A percentile compares a stretch with the other conserved stretches of the same genome.
phyloP scores from a whole-genome alignment of 305 asterid species.

The Rubia peregrina region DNA sequence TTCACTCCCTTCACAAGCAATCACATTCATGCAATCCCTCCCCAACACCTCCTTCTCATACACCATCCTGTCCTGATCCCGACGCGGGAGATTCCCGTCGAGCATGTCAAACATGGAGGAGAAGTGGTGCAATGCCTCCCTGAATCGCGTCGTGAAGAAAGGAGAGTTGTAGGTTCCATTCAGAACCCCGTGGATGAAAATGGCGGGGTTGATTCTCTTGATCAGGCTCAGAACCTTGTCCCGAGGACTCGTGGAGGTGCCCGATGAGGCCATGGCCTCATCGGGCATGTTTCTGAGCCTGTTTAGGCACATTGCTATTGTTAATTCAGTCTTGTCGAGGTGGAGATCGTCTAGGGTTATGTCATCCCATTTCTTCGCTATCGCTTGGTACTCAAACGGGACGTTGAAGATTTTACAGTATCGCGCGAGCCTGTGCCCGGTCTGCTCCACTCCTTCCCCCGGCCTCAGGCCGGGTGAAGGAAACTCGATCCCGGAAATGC shows the following conservation, averaged over 20 bases:
- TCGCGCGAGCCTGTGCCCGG: conserved; percentile 56
- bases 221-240: conserved; percentile 49
- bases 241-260: conserved; percentile 47
- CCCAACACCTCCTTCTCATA: conserved; percentile 71
- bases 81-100: conserved; percentile 61
- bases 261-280: conserved; percentile 53
- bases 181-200: conserved; percentile 44
- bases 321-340: conserved; percentile 35
- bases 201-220: conserved; percentile 46
- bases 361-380: conserved; percentile 73
- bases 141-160: conserved; percentile 65
- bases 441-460: conserved; percentile 58
- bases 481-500: conserved; percentile 75
- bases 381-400: conserved; percentile 67
- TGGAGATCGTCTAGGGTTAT: conserved; percentile 36
- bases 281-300: conserved; percentile 50
- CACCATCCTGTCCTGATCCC: conserved; percentile 45
- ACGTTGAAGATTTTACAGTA: conserved; percentile 75
- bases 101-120: conserved; percentile 82
- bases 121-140: conserved; percentile 76
- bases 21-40: conserved; percentile 64
- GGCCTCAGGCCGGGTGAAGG: conserved; percentile 88
- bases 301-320: conserved; percentile 68
- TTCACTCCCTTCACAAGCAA: conserved; percentile 82
- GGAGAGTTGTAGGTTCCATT: conserved; percentile 59